phyloP scores from a whole-genome alignment of 2,329 filamentous ascomycete genomes.

The Cladosporium austrohemisphaericum region DNA sequence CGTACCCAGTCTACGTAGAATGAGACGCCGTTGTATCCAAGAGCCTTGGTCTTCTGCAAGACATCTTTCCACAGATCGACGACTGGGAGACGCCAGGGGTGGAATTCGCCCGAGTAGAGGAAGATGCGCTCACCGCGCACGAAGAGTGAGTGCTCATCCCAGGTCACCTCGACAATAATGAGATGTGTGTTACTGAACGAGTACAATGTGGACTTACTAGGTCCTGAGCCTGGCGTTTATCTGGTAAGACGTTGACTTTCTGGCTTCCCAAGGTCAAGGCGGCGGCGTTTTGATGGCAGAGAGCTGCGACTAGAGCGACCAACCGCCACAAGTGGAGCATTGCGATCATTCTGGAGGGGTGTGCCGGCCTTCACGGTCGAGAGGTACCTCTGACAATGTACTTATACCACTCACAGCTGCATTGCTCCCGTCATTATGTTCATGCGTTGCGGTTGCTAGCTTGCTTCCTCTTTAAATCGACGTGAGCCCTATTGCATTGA shows the following conservation, averaged over 20 bases:
- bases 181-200: neutral
- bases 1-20: conserved; percentile 82
- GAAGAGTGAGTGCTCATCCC: conserved; percentile 56
- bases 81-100: conserved; percentile 64
- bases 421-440: no score
- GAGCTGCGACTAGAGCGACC: neutral
- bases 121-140: conserved; percentile 66
- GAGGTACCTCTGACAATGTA: no score
- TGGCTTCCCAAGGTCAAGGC: neutral
- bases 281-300: neutral
- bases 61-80: conserved; percentile 65
- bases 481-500: no score
- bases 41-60: conserved; percentile 77
- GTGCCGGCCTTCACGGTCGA: no score
- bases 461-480: no score
- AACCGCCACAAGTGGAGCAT: neutral
- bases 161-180: neutral
- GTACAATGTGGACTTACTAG: neutral
- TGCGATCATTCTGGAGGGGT: no score
- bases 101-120: conserved; percentile 70
- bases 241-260: neutral
- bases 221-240: conserved; percentile 9
- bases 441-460: no score
- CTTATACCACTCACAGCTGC: neutral
- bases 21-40: conserved; percentile 75